These are phyloP conservation scores for Kondoa malvinella DNA, from an alignment of 768 basidiomycete genomes.

Conservation along the genomic window DNA sequence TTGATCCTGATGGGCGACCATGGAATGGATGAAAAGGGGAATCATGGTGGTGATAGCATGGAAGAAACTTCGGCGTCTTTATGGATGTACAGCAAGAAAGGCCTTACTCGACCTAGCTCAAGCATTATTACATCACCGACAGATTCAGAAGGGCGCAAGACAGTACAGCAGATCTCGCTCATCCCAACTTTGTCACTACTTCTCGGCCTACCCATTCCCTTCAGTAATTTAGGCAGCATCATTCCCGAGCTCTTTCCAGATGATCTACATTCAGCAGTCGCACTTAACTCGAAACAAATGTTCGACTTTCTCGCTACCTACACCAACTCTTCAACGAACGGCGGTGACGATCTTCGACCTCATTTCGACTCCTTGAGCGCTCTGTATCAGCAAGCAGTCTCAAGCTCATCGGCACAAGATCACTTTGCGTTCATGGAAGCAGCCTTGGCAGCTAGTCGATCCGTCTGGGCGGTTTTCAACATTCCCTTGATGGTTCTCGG, in stretches of 20 bases:
- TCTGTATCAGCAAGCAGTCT: background rate
- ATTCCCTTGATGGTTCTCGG: conserved; percentile 58
- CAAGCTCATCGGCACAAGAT: background rate
- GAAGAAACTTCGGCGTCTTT: conserved; percentile 69
- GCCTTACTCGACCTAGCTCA: background rate
- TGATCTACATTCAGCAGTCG: conserved; percentile 44
- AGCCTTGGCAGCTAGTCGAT: conserved; percentile 54
- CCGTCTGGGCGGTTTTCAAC: conserved; percentile 92
- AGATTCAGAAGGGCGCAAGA: background rate
- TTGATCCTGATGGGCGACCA: conserved; percentile 88
- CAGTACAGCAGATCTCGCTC: conserved; percentile 80
- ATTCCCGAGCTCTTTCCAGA: conserved; percentile 81
- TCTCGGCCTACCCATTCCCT: conserved; percentile 83
- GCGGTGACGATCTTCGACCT: conserved; percentile 55
- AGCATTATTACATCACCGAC: background rate
- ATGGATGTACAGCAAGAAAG: conserved; percentile 54
- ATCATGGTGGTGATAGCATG: conserved; percentile 80
- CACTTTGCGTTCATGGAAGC: conserved; percentile 42
- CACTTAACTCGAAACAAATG: conserved; percentile 58
- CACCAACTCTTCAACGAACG: conserved; percentile 37
- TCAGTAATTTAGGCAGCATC: conserved; percentile 77
- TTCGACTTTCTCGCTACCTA: conserved; percentile 60
- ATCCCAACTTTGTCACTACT: conserved; percentile 73
- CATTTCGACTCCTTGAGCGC: background rate
- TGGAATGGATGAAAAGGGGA: conserved; percentile 86